Percentiles rank a stretch among this genome's conserved stretches.
phyloP scores from a whole-genome alignment of 805 yeast genomes.

The Komagataella pastoris region DNA sequence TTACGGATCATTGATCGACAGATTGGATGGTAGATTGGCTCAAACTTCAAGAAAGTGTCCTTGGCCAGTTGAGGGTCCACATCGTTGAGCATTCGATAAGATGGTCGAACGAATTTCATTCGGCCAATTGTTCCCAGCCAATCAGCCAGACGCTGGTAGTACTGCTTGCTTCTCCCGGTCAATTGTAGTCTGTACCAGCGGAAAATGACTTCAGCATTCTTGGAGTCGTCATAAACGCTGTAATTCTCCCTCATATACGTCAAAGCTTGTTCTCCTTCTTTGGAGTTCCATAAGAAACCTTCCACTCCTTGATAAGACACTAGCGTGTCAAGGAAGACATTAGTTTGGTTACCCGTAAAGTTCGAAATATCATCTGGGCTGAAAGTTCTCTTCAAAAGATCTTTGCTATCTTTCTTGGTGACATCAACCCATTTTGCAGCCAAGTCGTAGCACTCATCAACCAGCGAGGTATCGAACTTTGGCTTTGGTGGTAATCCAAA shows the following conservation, averaged over 20 bases:
- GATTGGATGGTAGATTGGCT: conserved; percentile 67
- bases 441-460: conserved; percentile 53
- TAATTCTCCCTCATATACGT: conserved; percentile 16
- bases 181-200: conserved; percentile 66
- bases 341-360: conserved; percentile 66
- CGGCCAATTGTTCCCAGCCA: conserved; percentile 91
- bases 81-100: conserved; percentile 48
- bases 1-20: conserved; percentile 74
- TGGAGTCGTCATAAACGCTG: conserved; percentile 33
- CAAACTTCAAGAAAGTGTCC: conserved; percentile 45
- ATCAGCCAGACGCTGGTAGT: conserved; percentile 45
- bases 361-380: conserved; percentile 31
- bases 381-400: conserved; percentile 23
- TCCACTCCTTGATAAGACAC: conserved; percentile 31
- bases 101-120: conserved; percentile 90
- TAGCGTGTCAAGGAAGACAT: conserved; percentile 64
- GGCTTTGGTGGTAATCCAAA: conserved; percentile 91
- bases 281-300: conserved; percentile 23
- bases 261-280: conserved; percentile 19
- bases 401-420: conserved; percentile 10
- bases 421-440: conserved; percentile 51
- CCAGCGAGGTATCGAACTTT: conserved; percentile 64
- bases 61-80: conserved; percentile 60
- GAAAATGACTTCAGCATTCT: conserved; percentile 72
- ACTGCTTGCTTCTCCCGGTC: conserved; percentile 30